Evolutionary conservation across 2,329 filamentous ascomycete species (phyloP).

Genomic region (Fusarium nygamai): DNA sequence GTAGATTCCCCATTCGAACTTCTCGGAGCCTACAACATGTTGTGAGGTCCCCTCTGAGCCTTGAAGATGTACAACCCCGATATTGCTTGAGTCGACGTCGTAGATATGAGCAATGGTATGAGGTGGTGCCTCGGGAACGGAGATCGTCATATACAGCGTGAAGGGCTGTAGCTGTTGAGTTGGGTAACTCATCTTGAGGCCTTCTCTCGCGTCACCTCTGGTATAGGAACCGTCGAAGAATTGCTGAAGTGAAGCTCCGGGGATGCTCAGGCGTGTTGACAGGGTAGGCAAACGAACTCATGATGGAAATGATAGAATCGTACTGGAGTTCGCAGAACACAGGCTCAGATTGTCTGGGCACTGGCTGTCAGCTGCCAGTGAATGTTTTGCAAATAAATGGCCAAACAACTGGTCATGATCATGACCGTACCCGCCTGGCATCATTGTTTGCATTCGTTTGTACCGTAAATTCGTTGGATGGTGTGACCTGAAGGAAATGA

Average conservation of each 20-base stretch:
- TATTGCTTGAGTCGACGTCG: slow-evolving; percentile 15
- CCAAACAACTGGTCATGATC: not conserved
- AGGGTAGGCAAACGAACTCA: not conserved
- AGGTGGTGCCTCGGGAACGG: slow-evolving; percentile 25
- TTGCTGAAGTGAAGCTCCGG: not conserved
- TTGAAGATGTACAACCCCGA: slow-evolving; percentile 9
- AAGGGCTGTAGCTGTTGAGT: slow-evolving; percentile 33
- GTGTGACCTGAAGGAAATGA: not conserved
- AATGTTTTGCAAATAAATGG: not conserved
- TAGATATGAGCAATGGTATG: slow-evolving; percentile 10
- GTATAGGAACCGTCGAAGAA: not conserved
- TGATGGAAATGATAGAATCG: not conserved
- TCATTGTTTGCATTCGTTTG: not conserved
- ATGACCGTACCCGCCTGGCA: not conserved
- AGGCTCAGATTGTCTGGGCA: not conserved
- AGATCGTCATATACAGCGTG: slow-evolving; percentile 42
- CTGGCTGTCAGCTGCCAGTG: not conserved
- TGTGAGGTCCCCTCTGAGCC: slow-evolving; percentile 34
- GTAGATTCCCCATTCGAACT: slow-evolving; percentile 52
- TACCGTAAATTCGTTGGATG: not conserved
- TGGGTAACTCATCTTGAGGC: slow-evolving; percentile 26
- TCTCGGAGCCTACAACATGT: slow-evolving; percentile 36
- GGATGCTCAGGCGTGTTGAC: not conserved
- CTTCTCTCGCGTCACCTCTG: not conserved
- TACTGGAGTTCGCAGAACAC: not conserved